A percentile compares a stretch with the other conserved stretches of the same genome.
phyloP scores from a whole-genome alignment of 805 yeast species.

The Suhomyces vadensis region DNA sequence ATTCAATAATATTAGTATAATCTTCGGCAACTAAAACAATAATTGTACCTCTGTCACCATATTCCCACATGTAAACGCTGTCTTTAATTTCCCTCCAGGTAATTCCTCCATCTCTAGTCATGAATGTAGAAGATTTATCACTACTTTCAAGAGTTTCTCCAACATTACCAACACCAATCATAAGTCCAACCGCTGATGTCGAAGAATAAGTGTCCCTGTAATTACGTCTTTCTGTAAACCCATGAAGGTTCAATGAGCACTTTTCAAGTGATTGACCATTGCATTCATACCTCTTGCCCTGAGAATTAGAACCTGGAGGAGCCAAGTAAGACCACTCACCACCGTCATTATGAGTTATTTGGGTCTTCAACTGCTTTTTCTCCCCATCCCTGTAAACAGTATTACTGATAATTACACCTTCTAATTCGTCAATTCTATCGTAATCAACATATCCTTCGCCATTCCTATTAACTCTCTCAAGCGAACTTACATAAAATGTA shows the following conservation, averaged over 20 bases:
- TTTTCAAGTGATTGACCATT: slow-evolving; percentile 47
- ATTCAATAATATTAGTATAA: slow-evolving; percentile 57
- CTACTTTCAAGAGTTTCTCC: slow-evolving; percentile 57
- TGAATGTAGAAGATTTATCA: slow-evolving; percentile 64
- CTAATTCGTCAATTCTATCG: slow-evolving; percentile 78
- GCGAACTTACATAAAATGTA: slow-evolving; percentile 72
- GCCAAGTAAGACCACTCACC: slow-evolving; percentile 73
- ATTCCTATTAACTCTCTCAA: slow-evolving; percentile 75
- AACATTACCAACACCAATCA: slow-evolving; percentile 93
- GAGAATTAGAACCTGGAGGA: slow-evolving; percentile 69
- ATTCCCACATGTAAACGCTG: slow-evolving; percentile 89
- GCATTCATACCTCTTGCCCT: slow-evolving; percentile 60
- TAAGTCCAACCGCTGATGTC: slow-evolving; percentile 82
- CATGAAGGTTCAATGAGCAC: slow-evolving; percentile 85
- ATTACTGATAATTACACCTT: slow-evolving; percentile 81
- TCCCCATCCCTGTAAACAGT: slow-evolving; percentile 55
- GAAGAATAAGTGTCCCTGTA: slow-evolving; percentile 85
- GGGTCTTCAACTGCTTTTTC: slow-evolving; percentile 62
- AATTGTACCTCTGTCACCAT: slow-evolving; percentile 91
- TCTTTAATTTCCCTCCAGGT: slow-evolving; percentile 80
- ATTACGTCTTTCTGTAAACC: slow-evolving; percentile 85
- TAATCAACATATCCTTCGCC: slow-evolving; percentile 78
- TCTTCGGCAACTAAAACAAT: slow-evolving; percentile 67
- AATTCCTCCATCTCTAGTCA: slow-evolving; percentile 88
- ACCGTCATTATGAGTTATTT: slow-evolving; percentile 87